A percentile compares a stretch with the other conserved stretches of the same genome.
These are phyloP conservation scores for Corchorus olitorius DNA, from an alignment of 345 rosid species.

Conservation along the genomic window DNA sequence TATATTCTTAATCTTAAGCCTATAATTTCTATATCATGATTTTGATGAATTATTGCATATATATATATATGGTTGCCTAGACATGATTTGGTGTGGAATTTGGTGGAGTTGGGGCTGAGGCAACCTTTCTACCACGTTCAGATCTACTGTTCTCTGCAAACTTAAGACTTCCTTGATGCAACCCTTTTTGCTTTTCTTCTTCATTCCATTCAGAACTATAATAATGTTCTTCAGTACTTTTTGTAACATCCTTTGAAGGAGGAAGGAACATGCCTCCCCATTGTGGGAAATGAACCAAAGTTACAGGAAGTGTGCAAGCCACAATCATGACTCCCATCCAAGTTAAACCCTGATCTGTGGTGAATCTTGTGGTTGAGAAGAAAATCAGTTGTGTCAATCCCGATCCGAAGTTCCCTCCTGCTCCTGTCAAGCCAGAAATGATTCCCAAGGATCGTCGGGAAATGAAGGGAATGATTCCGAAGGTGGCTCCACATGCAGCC, in stretches of 20 bases:
- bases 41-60: background rate
- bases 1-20: background rate
- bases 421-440: conserved; percentile 77
- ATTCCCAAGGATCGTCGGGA: conserved; percentile 74
- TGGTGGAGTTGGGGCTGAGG: conserved; percentile 49
- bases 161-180: conserved; percentile 63
- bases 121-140: conserved; percentile 57
- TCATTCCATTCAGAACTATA: conserved; percentile 66
- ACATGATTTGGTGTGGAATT: conserved; percentile 47
- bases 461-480: conserved; percentile 75
- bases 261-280: conserved; percentile 81
- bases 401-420: conserved; percentile 78
- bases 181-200: conserved; percentile 60
- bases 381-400: conserved; percentile 72
- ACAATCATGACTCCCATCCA: conserved; percentile 77
- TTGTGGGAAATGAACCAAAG: conserved; percentile 72
- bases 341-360: conserved; percentile 60
- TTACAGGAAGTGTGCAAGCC: conserved; percentile 60
- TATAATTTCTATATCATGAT: background rate
- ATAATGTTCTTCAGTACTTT: conserved; percentile 57
- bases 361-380: conserved; percentile 53
- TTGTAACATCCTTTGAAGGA: conserved; percentile 44
- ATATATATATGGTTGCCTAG: conserved; percentile 13
- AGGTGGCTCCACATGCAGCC: conserved; percentile 87
- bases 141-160: conserved; percentile 75